phyloP scores from a whole-genome alignment of 1,284 basidiomycete species.

The Fistulinella cinereoalba region DNA sequence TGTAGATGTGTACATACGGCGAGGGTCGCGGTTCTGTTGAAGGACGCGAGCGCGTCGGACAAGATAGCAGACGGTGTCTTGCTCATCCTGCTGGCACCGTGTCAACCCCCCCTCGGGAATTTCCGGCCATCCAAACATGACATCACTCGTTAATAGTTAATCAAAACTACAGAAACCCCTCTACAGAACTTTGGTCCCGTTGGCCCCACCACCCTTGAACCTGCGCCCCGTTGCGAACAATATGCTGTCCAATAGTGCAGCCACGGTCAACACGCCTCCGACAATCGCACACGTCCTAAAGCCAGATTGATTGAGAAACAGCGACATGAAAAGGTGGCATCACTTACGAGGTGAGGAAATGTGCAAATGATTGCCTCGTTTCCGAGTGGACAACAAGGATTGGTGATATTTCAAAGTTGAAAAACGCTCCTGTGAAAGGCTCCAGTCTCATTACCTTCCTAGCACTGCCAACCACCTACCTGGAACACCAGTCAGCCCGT shows the following conservation, averaged over 20 bases:
- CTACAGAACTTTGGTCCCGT: slow-evolving; percentile 51
- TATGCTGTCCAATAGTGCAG: slow-evolving; percentile 86
- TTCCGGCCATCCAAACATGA: slow-evolving; percentile 16
- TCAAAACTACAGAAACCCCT: not conserved
- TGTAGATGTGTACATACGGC: slow-evolving; percentile 25
- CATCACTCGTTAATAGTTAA: slow-evolving; percentile 1
- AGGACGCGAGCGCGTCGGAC: slow-evolving; percentile 33
- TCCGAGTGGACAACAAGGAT: slow-evolving; percentile 92
- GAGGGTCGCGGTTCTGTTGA: slow-evolving; percentile 33
- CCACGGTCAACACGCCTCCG: slow-evolving; percentile 94
- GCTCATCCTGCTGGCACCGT: slow-evolving; percentile 23
- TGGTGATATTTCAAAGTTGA: slow-evolving; percentile 99
- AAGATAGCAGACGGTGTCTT: slow-evolving; percentile 29
- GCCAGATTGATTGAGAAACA: slow-evolving; percentile 1
- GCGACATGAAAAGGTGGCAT: not conserved
- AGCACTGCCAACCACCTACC: slow-evolving; percentile 41
- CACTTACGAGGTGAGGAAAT: slow-evolving; percentile 93
- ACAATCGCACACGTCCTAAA: slow-evolving; percentile 93
- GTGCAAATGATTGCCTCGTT: slow-evolving; percentile 90
- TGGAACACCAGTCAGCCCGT: slow-evolving; percentile 78
- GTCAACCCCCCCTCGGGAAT: slow-evolving; percentile 25
- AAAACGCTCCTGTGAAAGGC: slow-evolving; percentile 64
- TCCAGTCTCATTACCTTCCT: not conserved
- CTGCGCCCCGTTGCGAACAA: slow-evolving; percentile 75
- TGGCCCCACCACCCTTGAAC: slow-evolving; percentile 49